These are phyloP conservation scores for Didymella pinodella DNA, from an alignment of 2,329 filamentous ascomycete species.

Conservation along the genomic window DNA sequence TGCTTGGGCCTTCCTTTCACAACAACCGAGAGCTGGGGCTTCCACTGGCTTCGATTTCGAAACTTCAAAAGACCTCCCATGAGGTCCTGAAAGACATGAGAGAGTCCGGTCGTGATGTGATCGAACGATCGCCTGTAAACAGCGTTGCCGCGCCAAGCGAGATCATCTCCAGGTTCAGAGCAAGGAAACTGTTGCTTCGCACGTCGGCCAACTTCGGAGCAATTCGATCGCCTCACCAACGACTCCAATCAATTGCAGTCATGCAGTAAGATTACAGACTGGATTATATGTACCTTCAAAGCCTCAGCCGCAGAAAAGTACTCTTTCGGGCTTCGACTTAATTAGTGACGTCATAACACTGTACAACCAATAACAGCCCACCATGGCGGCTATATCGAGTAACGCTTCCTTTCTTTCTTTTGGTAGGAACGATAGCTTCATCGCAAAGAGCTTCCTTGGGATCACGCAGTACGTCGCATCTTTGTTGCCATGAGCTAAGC, in stretches of 20 bases:
- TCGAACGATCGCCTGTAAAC: constrained; percentile 20
- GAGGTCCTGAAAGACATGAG: neutral
- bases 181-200: constrained; percentile 36
- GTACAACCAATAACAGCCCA: constrained; percentile 37
- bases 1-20: neutral
- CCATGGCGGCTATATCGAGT: constrained; percentile 38
- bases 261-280: neutral
- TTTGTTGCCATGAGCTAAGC: neutral
- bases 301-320: neutral
- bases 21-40: neutral
- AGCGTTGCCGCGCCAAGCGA: constrained; percentile 33
- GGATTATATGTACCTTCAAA: neutral
- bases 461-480: constrained; percentile 39
- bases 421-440: constrained; percentile 44
- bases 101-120: constrained; percentile 3
- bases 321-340: neutral
- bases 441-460: constrained; percentile 43
- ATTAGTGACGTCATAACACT: constrained; percentile 40
- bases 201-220: constrained; percentile 9
- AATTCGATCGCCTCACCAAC: constrained; percentile 21
- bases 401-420: constrained; percentile 47
- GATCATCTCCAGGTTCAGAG: constrained; percentile 42
- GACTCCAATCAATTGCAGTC: neutral
- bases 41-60: neutral
- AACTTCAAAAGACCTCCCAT: neutral